phyloP scores from a whole-genome alignment of 2,329 filamentous ascomycete species.

The Fusarium musae region DNA sequence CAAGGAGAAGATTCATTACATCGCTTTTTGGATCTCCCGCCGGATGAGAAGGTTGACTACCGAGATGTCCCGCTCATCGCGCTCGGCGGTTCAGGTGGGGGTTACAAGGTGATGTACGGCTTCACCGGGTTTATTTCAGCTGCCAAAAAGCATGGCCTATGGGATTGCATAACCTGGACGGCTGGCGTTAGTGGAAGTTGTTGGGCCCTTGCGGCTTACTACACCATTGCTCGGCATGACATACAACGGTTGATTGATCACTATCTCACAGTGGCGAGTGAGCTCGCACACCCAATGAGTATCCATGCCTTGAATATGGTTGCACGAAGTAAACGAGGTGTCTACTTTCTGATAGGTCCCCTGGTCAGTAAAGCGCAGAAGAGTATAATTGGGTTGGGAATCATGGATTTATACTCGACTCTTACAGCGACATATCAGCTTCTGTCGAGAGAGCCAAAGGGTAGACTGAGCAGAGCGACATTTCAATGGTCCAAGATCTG shows the following conservation, averaged over 20 bases:
- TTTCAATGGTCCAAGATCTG: conserved; percentile 39
- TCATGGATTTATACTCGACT: conserved; percentile 42
- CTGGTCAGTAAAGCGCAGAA: conserved; percentile 39
- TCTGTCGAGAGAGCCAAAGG: conserved; percentile 16
- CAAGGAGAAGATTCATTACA: conserved; percentile 18
- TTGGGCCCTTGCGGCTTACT: conserved; percentile 40
- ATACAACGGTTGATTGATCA: conserved; percentile 20
- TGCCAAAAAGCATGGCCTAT: conserved; percentile 18
- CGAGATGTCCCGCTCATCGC: conserved; percentile 39
- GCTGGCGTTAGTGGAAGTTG: conserved; percentile 42
- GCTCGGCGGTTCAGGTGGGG: conserved; percentile 36
- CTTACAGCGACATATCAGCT: conserved; percentile 36
- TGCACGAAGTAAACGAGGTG: conserved; percentile 21
- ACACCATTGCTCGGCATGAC: conserved; percentile 38
- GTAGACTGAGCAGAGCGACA: conserved; percentile 27
- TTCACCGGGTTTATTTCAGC: conserved; percentile 33
- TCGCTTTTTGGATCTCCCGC: conserved; percentile 13
- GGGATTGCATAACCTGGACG: conserved; percentile 41
- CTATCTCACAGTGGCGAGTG: conserved; percentile 33
- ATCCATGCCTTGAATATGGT: conserved; percentile 30
- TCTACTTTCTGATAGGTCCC: conserved; percentile 37
- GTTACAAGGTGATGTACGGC: conserved; percentile 42
- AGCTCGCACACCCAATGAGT: conserved; percentile 37
- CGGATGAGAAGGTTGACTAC: conserved; percentile 15
- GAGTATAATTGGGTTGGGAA: conserved; percentile 36